Base-by-base conservation (phyloP, 2,329 filamentous ascomycete genomes). In the Colletotrichum lupini region DNA sequence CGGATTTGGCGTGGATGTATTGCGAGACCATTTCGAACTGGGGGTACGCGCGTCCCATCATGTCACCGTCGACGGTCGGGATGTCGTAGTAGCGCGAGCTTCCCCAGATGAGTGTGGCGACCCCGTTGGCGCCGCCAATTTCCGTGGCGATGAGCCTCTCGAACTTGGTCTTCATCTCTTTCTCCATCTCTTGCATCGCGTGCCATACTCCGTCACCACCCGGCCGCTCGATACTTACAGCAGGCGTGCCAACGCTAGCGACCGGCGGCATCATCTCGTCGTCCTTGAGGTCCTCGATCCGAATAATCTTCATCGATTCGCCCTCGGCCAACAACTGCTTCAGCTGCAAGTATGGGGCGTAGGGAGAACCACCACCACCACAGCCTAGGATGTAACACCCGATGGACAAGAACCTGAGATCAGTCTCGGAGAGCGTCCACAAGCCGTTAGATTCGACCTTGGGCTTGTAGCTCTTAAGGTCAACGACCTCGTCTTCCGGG, bases 91-190 rank as follows among this genome's bases (percentile, higher is more conserved):
- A 78, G 12, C 75, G 73, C 4, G 78, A 85, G 78, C 73, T 83
- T 74, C 67, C 84, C 79, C 67, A 83, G 78, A 76, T 83, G 79
- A 78, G 82, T 32, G 73, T 83, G 77, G 77, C 82, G 8, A 89
- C 79, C 0, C 87, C 87, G 72, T 90, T 90, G 4, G 84, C 84
- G 1, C 88, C 88, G 1, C 88, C 88, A 55, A 90, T 90, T 72
- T 80, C 79, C 2, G 78, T 74, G 5, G 75, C 72, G 11, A 79
- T 73, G 8, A 78, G 66, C 7, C 72, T 69, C 55, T 75, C 67
- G 12, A 71, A 72, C 58, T 26, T 66, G 0, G 63, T 72, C 57
- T 37, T 42, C 62, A 49, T 67, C 57, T 71, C 57, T 22, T 59
- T 72, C 53, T 67, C 61, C 68, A 75, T 69, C 19, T 72, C 66